Evolutionary conservation across 148 eudicot genomes (phyloP), one percentile per base, ranked within the genome.

Genomic region (Rhododendron kiyosumense): DNA sequence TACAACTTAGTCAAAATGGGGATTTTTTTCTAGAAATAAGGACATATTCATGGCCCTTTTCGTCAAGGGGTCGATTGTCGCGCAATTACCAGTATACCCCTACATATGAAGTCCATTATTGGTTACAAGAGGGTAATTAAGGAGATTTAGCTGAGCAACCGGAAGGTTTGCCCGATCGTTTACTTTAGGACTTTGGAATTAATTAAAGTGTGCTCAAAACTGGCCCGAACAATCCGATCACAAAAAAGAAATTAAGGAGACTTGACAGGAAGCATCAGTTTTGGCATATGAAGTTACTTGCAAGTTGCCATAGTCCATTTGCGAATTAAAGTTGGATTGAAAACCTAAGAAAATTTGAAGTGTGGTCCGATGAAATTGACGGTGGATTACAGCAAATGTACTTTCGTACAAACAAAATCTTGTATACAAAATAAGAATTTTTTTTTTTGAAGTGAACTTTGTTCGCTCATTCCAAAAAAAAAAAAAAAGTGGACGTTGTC

Each of bases 211-310:
- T 48, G 13, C 3, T 48, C 51, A 52, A 51, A 51, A 4, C 4
- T 15, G 57, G 1, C 0, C 57, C 0, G 1, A 4, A 57, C 18
- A 17, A n/a, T 5, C 6, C 0, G 1, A 14, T 52, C 13, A 2
- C 59, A 14, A 18, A 18, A 57, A 32, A 32, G 34, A 32, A 32
- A 32, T 32, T 32, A 32, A 32, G 69, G 69, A 22, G 69, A 61
- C 28, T 22, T 24, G 10, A 67, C 34, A 7, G 0, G 71, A 28
- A n/a, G 11, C 13, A 20, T 59, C 5, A 20, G n/a, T 20, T 59
- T 59, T 59, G 67, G 26, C 15, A 7, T 65, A 7, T 65, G 32
- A 65, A 65, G 13, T 65, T 26, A 28, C 34, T 67, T 26, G 74
- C 34, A 11, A 67, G 34, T 65, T 65, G 14, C 74, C 34, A 2